A percentile compares a stretch with the other conserved stretches of the same genome.
phyloP scores from a whole-genome alignment of 177 flowering plant species.

The Vitis hybrid region DNA sequence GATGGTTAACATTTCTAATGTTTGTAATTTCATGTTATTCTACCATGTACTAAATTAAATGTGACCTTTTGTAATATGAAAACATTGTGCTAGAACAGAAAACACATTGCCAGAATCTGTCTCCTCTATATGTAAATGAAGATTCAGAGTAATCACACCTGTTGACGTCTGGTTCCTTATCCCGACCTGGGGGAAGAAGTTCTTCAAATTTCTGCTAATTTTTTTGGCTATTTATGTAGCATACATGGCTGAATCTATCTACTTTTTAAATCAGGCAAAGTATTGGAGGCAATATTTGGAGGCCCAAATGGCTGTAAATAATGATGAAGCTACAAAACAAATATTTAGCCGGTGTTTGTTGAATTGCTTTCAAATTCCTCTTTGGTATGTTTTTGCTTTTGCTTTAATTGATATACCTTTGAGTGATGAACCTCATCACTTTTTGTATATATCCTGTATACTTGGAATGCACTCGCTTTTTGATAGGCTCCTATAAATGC shows the following conservation, averaged over 20 bases:
- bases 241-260: background rate
- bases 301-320: conserved; percentile 80
- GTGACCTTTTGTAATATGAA: too few relatives aligned
- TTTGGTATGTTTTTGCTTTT: conserved; percentile 59
- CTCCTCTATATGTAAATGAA: too few relatives aligned
- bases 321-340: conserved; percentile 85
- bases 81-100: too few relatives aligned
- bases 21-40: too few relatives aligned
- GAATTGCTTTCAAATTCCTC: conserved; percentile 79
- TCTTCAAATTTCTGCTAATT: background rate
- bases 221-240: background rate
- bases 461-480: too few relatives aligned
- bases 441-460: background rate
- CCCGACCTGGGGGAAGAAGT: too few relatives aligned
- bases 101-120: too few relatives aligned
- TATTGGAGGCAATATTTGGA: conserved; percentile 99
- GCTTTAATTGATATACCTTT: background rate
- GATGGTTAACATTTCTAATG: too few relatives aligned
- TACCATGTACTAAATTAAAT: too few relatives aligned
- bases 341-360: conserved; percentile 88
- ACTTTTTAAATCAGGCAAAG: conserved; percentile 58
- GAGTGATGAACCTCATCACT: background rate
- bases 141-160: too few relatives aligned
- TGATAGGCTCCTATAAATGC: too few relatives aligned
- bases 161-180: too few relatives aligned